Conservation (phyloP, 345 rosid species). For the Ceriops decandra region DNA sequence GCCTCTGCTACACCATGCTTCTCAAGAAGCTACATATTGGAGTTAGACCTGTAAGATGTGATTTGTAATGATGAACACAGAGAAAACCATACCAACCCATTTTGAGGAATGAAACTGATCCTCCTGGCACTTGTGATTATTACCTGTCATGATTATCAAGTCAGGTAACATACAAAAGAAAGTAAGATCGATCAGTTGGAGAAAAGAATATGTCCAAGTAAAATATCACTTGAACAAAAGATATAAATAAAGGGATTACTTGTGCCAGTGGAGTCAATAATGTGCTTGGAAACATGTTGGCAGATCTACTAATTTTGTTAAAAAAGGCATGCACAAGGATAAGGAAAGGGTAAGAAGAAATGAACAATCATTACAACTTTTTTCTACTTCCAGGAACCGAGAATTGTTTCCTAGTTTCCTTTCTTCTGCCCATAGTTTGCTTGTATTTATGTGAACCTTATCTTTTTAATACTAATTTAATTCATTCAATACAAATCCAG, state of each 20-base stretch:
- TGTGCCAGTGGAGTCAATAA: too few relatives aligned
- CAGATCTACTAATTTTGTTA: too few relatives aligned
- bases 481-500: too few relatives aligned
- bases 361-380: slow-evolving; percentile 40
- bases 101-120: slow-evolving; percentile 96
- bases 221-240: too few relatives aligned
- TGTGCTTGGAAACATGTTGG: too few relatives aligned
- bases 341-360: not conserved
- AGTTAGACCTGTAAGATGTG: slow-evolving; percentile 1
- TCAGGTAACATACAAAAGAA: not conserved
- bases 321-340: not conserved
- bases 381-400: slow-evolving; percentile 72
- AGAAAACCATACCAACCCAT: slow-evolving; percentile 45
- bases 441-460: too few relatives aligned
- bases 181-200: not conserved
- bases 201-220: not conserved
- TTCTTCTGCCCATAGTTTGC: too few relatives aligned
- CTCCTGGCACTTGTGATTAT: slow-evolving; percentile 88
- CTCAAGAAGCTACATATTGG: slow-evolving; percentile 24
- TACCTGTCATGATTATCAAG: slow-evolving; percentile 48
- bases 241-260: too few relatives aligned
- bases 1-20: slow-evolving; percentile 80
- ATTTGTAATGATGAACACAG: not conserved
- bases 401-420: too few relatives aligned
- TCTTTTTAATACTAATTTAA: too few relatives aligned